Conservation (phyloP, 768 basidiomycete genomes). For the Galerina marginata region DNA sequence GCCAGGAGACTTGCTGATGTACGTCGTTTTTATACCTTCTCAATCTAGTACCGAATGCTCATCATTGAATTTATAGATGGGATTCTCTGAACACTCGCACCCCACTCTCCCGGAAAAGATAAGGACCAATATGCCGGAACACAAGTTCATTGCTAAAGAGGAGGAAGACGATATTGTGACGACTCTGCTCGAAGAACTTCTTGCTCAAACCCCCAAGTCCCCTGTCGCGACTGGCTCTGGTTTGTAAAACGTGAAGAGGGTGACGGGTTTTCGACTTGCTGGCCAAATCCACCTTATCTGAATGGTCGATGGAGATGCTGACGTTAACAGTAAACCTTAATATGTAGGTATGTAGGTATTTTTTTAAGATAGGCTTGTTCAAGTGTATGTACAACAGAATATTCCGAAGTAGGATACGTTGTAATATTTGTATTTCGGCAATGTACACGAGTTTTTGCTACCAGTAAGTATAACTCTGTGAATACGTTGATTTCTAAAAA, state of each 20-base stretch:
- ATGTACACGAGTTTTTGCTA: too few relatives aligned
- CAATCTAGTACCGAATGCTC: neutral
- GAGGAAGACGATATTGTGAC: slow-evolving; percentile 71
- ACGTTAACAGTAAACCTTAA: too few relatives aligned
- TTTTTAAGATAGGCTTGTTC: too few relatives aligned
- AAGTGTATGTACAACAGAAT: too few relatives aligned
- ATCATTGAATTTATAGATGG: slow-evolving; percentile 58
- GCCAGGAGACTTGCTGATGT: slow-evolving; percentile 68
- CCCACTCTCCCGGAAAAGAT: slow-evolving; percentile 58
- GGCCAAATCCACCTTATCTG: too few relatives aligned
- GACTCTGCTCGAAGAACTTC: slow-evolving; percentile 61
- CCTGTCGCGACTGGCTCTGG: slow-evolving; percentile 41
- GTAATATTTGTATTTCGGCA: too few relatives aligned
- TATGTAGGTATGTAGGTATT: too few relatives aligned
- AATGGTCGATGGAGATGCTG: too few relatives aligned
- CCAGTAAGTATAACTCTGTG: too few relatives aligned
- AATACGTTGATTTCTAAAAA: too few relatives aligned
- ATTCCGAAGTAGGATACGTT: too few relatives aligned
- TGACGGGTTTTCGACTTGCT: slow-evolving; percentile 32
- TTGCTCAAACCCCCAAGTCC: slow-evolving; percentile 47
- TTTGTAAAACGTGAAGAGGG: slow-evolving; percentile 26
- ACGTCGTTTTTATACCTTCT: slow-evolving; percentile 29
- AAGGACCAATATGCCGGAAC: slow-evolving; percentile 50
- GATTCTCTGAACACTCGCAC: slow-evolving; percentile 65
- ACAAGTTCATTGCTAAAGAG: slow-evolving; percentile 52